Evolutionary conservation across 768 basidiomycete species (phyloP).

Genomic region (Boletus reticulatus): DNA sequence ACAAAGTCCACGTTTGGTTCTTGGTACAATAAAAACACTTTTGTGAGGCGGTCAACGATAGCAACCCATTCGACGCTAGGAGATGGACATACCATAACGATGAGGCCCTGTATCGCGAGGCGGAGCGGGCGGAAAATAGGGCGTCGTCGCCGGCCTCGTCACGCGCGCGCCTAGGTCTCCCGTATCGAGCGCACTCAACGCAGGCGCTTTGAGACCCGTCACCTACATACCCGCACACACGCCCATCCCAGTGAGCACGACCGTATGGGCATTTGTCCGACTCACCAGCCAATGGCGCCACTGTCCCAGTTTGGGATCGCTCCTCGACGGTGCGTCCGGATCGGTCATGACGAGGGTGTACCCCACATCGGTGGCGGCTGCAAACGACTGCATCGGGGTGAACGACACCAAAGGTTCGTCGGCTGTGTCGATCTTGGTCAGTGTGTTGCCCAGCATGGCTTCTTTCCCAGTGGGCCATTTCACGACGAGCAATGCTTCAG

Average conservation of each 20-base stretch:
- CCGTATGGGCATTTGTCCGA: not conserved
- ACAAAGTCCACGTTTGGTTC: conserved; percentile 46
- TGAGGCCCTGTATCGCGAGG: conserved; percentile 52
- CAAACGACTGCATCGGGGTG: conserved; percentile 39
- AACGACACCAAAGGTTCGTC: conserved; percentile 52
- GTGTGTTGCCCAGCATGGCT: conserved; percentile 37
- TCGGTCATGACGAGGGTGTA: conserved; percentile 60
- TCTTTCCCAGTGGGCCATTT: conserved; percentile 32
- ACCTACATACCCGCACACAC: conserved; percentile 20
- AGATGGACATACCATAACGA: conserved; percentile 47
- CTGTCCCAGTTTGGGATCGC: conserved; percentile 46
- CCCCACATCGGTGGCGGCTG: conserved; percentile 30
- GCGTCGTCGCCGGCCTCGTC: conserved; percentile 47
- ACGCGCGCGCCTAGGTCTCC: conserved; percentile 38
- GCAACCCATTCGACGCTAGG: too few relatives aligned
- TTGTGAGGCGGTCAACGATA: conserved; percentile 9
- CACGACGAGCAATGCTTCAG: conserved; percentile 27
- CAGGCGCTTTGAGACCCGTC: conserved; percentile 39
- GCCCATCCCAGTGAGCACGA: not conserved
- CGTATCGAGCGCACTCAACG: conserved; percentile 29
- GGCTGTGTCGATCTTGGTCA: conserved; percentile 37
- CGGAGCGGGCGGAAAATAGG: conserved; percentile 58
- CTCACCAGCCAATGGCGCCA: conserved; percentile 60
- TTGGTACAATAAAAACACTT: conserved; percentile 59
- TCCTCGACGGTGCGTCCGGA: conserved; percentile 55